Evolutionary conservation across 129 eudicot genomes (phyloP).

Genomic region (Apium graveolens): DNA sequence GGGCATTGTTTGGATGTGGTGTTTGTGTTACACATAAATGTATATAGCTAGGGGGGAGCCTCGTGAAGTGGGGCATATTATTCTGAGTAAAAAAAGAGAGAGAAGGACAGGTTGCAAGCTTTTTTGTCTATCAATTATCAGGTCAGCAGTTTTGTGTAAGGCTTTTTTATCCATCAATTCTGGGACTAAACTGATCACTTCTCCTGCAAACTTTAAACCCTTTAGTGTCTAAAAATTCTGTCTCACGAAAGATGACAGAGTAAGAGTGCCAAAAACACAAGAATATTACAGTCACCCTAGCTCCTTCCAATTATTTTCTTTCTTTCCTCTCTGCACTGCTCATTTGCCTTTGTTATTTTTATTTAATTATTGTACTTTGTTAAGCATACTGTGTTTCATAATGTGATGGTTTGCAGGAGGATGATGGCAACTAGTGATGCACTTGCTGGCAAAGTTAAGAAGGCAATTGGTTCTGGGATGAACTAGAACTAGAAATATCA

Average conservation of each 20-base stretch:
- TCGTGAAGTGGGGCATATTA: constrained; percentile 1
- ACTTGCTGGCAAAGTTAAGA: no score
- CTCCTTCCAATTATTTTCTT: constrained; percentile 1
- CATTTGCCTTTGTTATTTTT: not conserved
- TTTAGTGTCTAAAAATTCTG: constrained; percentile 8
- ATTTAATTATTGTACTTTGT: not conserved
- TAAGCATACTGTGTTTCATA: not conserved
- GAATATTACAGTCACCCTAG: not conserved
- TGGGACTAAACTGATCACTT: constrained; percentile 5
- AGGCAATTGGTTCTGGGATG: not conserved
- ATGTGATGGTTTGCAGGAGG: not conserved
- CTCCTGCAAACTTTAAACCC: not conserved
- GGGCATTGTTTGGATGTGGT: not conserved
- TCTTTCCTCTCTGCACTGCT: not conserved
- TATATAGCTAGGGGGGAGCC: not conserved
- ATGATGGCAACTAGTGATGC: not conserved
- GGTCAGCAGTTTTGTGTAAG: not conserved
- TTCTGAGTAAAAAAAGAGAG: not conserved
- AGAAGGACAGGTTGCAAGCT: not conserved
- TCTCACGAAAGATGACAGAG: constrained; percentile 4
- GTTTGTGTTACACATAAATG: not conserved
- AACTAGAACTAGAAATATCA: no score
- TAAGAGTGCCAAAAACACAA: constrained; percentile 6
- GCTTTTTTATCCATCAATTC: constrained; percentile 5
- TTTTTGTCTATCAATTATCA: constrained; percentile 8